These are phyloP conservation scores for Pleurotus giganteus DNA, from an alignment of 768 basidiomycete genomes.

Conservation along the genomic window DNA sequence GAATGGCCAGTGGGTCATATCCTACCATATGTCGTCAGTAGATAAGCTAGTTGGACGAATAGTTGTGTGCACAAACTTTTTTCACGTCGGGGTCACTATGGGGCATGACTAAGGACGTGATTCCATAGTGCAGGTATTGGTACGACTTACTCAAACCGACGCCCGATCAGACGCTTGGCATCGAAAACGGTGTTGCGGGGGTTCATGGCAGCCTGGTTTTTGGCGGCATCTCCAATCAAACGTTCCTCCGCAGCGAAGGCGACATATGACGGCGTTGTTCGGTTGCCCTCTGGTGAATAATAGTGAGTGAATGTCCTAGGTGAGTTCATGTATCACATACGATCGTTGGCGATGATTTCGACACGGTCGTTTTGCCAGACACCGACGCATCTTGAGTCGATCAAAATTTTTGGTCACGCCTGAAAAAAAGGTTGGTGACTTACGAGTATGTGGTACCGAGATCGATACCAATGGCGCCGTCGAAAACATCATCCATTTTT, in stretches of 20 bases:
- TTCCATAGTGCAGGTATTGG: not conserved
- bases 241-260: constrained; percentile 94
- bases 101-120: not conserved
- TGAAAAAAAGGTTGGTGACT: constrained; percentile 28
- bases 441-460: constrained; percentile 92
- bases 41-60: not conserved
- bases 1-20: constrained; percentile 96
- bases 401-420: constrained; percentile 13
- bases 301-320: not conserved
- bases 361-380: constrained; percentile 99
- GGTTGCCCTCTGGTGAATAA: constrained; percentile 61
- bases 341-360: constrained; percentile 96
- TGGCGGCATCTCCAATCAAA: constrained; percentile 98
- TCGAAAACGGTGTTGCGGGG: constrained; percentile 96
- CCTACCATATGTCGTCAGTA: constrained; percentile 39
- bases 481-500: constrained; percentile 91
- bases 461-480: constrained; percentile 91
- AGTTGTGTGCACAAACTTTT: constrained; percentile 14
- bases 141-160: constrained; percentile 60
- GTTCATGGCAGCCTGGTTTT: constrained; percentile 99
- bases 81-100: constrained; percentile 52
- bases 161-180: constrained; percentile 96
- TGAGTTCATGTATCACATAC: constrained; percentile 6
- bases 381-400: constrained; percentile 80
- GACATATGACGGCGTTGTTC: constrained; percentile 95